phyloP scores from a whole-genome alignment of 306 rosid genomes.

The Cucumis sativus region Cucumber_9930_V3 NC_026660.2:30494501-30495000 shows the following conservation, averaged over 20 bases:
- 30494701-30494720: not conserved
- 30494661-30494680: not conserved
- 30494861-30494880: no score
- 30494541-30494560: not conserved
- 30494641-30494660: not conserved
- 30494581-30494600: not conserved
- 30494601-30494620: not conserved
- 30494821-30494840: not conserved
- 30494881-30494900: no score
- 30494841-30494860: no score
- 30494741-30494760: not conserved
- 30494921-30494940: no score
- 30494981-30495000: no score
- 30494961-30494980: no score
- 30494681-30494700: not conserved
- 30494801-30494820: not conserved
- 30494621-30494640: not conserved
- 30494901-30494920: no score
- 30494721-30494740: not conserved
- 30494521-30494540: not conserved
- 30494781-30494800: not conserved
- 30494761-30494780: not conserved
- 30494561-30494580: not conserved
- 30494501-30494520: not conserved
- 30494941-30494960: no score